Evolutionary conservation across 768 basidiomycete species (phyloP), one percentile per base, ranked within the genome.

Genomic region (Russula abietina): DNA sequence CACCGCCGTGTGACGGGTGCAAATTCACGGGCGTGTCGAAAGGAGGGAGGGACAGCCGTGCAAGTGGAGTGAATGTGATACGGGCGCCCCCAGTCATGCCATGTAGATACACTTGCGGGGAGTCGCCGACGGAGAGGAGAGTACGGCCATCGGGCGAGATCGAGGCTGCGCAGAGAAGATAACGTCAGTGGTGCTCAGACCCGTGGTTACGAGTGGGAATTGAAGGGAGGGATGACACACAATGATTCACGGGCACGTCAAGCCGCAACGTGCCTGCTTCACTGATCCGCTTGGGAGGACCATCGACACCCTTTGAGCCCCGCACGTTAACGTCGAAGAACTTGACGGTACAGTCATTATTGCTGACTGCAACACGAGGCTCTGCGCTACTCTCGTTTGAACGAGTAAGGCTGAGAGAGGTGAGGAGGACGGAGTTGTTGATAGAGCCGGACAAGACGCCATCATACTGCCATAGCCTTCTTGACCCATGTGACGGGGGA

Each of bases 81-180:
- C 71, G 75, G 16, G 81, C 74, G 32, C 88, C 85, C 45, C 87
- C 87, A 2, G 83, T 81, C 63, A 95, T 80, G 58, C 85, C 83
- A 70, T 93, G 89, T 16, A 98, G 80, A 71, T 86, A 89, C 12
- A 95, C 86, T 61, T 91, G 87, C 49, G 86, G 84, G 11, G 93
- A 93, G 71, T 98, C 94, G 26, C 95, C 94, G 0, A 95, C 94
- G 3, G 88, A 92, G 1, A 97, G 82, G 16, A 98, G 80, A 0
- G 88, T 93, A 50, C 84, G 82, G 1, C 93, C 89, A 69, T 96
- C 91, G 0, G 92, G 93, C 0, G 93, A 93, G 68, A 98, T 82
- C 10, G 93, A 93, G 4, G 91, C 92, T 95, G 68, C 58, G 49
- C 46, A 52, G 48, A 28, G 62, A 30, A 41, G 61, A 45, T 49